Base-by-base conservation (phyloP, 2,329 filamentous ascomycete species). In the Stagonosporopsis rhizophila region DNA sequence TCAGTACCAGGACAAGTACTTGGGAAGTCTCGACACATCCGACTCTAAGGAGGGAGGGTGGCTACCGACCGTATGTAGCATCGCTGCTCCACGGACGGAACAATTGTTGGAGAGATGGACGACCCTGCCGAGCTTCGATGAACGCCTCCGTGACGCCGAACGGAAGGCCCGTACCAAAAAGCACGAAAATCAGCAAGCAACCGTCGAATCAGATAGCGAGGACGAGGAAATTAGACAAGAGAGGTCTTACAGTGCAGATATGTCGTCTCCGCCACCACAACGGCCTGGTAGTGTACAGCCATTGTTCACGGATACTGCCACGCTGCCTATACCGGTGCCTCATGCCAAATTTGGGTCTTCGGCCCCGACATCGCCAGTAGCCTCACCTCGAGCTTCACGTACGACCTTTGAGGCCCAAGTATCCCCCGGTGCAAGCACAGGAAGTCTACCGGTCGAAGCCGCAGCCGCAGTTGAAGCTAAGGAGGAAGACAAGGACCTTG, bases 141-240 rank as follows among this genome's bases (percentile, higher is more conserved):
- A 63, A 19, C 62, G 60, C n/a, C 44, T 75, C 4, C 50, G 58
- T 11, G 65, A 71, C 6, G 58, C 62, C 15, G 66, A 74, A 44
- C 65, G 62, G 8, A 62, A 65, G 44, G 44, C 40, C 6, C 64
- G 59, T 25, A 64, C 55, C 2, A 55, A 71, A 34, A 71, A 65
- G 51, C 64, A 68, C 42, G 66, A 72, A 34, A 59, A 44, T 3
- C 67, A 70, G 38, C 74, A 75, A 48, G 65, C 72, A 3, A 73
- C 66, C 22, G 71, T 75, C 1, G 72, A 74, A 32, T 74, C 73
- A 8, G 72, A 73, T 30, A 71, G 68, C 32, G 73, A 75, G 28
- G 71, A 73, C 35, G 69, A 75, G 35, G 68, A 74, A 6, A 39
- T 60, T 17, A 42, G 22, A 40, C 64, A 60, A 6, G 62, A 61